Conservation (phyloP, 2,329 filamentous ascomycete species). For the Mycocentrospora acerina region DNA sequence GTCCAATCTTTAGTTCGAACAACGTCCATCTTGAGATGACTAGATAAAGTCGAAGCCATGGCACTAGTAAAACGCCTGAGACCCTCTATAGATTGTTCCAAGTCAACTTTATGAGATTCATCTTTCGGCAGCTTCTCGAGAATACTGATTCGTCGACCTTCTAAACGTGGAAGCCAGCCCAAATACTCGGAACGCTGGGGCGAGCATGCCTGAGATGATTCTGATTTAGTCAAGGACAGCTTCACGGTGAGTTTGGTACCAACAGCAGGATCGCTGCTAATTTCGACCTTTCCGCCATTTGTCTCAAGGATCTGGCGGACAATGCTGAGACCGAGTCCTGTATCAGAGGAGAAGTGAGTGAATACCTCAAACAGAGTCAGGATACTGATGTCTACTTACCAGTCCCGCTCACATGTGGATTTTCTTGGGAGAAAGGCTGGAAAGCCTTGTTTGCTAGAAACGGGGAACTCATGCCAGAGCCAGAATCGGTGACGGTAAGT, state of each 20-base stretch:
- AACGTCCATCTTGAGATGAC: slow-evolving; percentile 30
- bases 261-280: slow-evolving; percentile 20
- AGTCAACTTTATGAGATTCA: background rate
- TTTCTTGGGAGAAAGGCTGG: slow-evolving; percentile 40
- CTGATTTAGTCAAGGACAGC: slow-evolving; percentile 14
- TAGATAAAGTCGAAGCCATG: slow-evolving; percentile 21
- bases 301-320: slow-evolving; percentile 32
- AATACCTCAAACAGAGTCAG: slow-evolving; percentile 4
- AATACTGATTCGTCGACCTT: slow-evolving; percentile 28
- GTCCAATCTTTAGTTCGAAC: slow-evolving; percentile 27
- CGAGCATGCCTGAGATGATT: background rate
- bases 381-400: background rate
- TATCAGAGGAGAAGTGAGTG: slow-evolving; percentile 6
- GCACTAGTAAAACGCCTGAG: slow-evolving; percentile 22
- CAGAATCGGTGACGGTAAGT: slow-evolving; percentile 42
- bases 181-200: slow-evolving; percentile 15
- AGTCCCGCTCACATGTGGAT: slow-evolving; percentile 23
- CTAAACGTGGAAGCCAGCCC: slow-evolving; percentile 17
- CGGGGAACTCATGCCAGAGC: slow-evolving; percentile 35
- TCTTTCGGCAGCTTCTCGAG: slow-evolving; percentile 12
- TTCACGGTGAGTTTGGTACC: slow-evolving; percentile 24
- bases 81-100: slow-evolving; percentile 15
- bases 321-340: slow-evolving; percentile 33
- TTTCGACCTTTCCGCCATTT: slow-evolving; percentile 30
- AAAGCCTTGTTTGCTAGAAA: slow-evolving; percentile 37